These are phyloP conservation scores for Lodderomyces beijingensis DNA, from an alignment of 1,139 yeast genomes.

Conservation along the genomic window DNA sequence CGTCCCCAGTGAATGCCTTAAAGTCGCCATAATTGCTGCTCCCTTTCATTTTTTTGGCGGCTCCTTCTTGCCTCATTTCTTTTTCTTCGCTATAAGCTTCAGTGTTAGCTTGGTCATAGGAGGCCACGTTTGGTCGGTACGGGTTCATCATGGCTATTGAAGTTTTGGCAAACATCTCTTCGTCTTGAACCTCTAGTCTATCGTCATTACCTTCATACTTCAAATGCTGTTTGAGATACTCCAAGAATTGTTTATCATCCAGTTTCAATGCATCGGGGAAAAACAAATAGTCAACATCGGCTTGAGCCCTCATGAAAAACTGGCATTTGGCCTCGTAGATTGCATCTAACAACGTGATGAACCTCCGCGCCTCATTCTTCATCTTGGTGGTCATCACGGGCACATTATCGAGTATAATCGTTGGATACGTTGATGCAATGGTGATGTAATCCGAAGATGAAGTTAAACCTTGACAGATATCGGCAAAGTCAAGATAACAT, in stretches of 20 bases:
- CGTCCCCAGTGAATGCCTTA: constrained; percentile 69
- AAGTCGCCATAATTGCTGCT: constrained; percentile 27
- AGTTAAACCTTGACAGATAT: constrained; percentile 54
- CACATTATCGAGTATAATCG: constrained; percentile 56
- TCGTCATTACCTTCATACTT: constrained; percentile 17
- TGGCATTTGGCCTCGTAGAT: constrained; percentile 65
- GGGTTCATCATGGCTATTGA: constrained; percentile 58
- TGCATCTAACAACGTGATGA: constrained; percentile 65
- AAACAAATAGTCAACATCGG: constrained; percentile 48
- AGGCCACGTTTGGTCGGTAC: constrained; percentile 63
- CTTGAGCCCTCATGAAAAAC: constrained; percentile 48
- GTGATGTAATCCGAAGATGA: constrained; percentile 72
- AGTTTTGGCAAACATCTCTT: constrained; percentile 67
- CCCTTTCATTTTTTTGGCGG: constrained; percentile 13
- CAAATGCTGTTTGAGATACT: constrained; percentile 6
- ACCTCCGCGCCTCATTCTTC: constrained; percentile 67
- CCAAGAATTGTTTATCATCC: constrained; percentile 15
- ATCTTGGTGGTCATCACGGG: constrained; percentile 55
- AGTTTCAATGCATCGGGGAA: constrained; percentile 46
- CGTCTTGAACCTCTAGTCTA: constrained; percentile 50
- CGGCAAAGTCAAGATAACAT: constrained; percentile 49
- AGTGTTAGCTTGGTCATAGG: constrained; percentile 48
- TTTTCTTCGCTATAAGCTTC: constrained; percentile 26
- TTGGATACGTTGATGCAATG: constrained; percentile 54
- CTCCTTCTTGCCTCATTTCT: not conserved